Evolutionary conservation across 169 alveolate genomes (phyloP), one percentile per base, ranked within the genome.

Genomic region (Blepharisma undulans): DNA sequence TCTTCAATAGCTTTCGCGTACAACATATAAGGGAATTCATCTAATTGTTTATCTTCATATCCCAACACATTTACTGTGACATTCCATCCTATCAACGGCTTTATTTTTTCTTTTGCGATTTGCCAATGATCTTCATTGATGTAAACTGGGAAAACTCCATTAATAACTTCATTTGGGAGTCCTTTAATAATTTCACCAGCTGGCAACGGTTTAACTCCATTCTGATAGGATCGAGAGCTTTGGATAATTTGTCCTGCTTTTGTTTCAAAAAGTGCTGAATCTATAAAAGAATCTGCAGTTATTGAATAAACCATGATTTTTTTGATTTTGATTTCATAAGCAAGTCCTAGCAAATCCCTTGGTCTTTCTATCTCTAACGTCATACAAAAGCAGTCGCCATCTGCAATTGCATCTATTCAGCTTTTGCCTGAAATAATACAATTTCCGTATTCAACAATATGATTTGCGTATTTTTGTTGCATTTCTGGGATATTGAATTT

Each of bases 71-170:
- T 76, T 1, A 84, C 89, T 21, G 79, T 84, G 22, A 32, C 34
- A 6, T 29, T 33, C 29, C 34, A 59, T 21, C 79, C 78, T 84
- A 84, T 7, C 1, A 84, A 12, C 8, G 27, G 34, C 29, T 84
- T 84, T 33, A 84, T 22, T 25, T 76, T n/a, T 19, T 22, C 33
- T 22, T 30, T 34, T 2, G 89, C 27, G 22, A 84, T 30, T 8
- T 48, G 27, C 89, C 89, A 84, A 84, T 84, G 89, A 4, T 84
- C 79, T 60, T 84, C 89, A 6, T 33, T 84, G 27, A 84, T 84
- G 22, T 36, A 84, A n/a, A 84, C 27, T 25, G 89, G 89, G 22
- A 84, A 22, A 25, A 84, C 18, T 22, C 71, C 89, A 60, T 84
- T 84, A 48, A 84, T 30, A 22, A n/a, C 18, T n/a, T 36, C 74